phyloP scores from a whole-genome alignment of 495 filamentous ascomycete genomes.

The Saxispiralis lemnorum region DNA sequence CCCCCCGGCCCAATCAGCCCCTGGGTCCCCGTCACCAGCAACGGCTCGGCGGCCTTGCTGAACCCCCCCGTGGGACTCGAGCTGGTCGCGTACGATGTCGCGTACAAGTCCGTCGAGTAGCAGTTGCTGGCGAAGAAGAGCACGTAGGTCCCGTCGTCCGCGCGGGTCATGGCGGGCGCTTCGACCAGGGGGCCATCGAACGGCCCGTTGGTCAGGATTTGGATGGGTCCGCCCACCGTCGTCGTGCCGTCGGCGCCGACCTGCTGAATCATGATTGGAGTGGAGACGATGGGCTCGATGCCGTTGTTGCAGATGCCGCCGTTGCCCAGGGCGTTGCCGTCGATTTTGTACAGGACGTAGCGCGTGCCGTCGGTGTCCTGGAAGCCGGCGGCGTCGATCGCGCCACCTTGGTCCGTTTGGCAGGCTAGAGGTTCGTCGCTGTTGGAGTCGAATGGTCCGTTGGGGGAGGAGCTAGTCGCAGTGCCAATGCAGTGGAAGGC shows the following conservation, averaged over 20 bases:
- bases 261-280: slow-evolving; percentile 44
- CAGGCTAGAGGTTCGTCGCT: slow-evolving; percentile 31
- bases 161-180: slow-evolving; percentile 36
- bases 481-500: slow-evolving; percentile 38
- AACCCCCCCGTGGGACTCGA: slow-evolving; percentile 9
- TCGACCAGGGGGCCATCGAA: slow-evolving; percentile 44
- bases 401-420: slow-evolving; percentile 33
- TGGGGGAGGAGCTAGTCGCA: slow-evolving; percentile 26
- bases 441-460: slow-evolving; percentile 34
- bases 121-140: slow-evolving; percentile 40
- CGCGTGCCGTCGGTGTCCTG: slow-evolving; percentile 33
- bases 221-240: slow-evolving; percentile 31
- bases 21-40: slow-evolving; percentile 6
- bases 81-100: slow-evolving; percentile 14
- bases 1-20: slow-evolving; percentile 7
- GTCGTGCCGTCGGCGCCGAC: slow-evolving; percentile 35
- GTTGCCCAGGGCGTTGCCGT: slow-evolving; percentile 41
- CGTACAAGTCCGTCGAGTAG: slow-evolving; percentile 13
- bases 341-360: slow-evolving; percentile 45
- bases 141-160: slow-evolving; percentile 32
- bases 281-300: slow-evolving; percentile 29
- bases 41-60: slow-evolving; percentile 3
- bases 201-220: slow-evolving; percentile 37
- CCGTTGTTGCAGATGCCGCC: slow-evolving; percentile 41
- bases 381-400: slow-evolving; percentile 42